Conservation (phyloP, 352 stramenopile genomes). For the Phytopythium vexans region DNA sequence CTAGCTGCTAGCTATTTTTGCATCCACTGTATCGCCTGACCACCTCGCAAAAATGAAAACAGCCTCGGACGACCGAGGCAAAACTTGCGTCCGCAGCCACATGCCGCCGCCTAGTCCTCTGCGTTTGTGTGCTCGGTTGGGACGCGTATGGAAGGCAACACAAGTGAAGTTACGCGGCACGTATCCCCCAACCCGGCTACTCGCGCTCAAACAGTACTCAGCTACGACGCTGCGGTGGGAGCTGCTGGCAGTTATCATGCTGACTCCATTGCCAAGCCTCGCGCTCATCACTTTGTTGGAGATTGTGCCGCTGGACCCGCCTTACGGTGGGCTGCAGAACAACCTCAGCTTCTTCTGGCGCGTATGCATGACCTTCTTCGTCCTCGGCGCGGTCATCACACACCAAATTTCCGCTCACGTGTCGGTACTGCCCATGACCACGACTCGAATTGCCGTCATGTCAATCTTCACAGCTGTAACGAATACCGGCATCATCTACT, state of each 20-base stretch:
- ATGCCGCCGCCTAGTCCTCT: too few species aligned
- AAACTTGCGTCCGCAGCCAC: too few species aligned
- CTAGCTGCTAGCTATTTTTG: too few species aligned
- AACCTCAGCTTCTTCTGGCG: conserved; percentile 2
- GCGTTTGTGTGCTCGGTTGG: not conserved
- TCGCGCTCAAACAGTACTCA: not conserved
- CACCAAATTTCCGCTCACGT: not conserved
- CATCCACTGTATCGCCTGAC: too few species aligned
- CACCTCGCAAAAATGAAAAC: too few species aligned
- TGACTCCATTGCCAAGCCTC: not conserved
- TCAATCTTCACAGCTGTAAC: not conserved
- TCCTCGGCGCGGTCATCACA: not conserved
- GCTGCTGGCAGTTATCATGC: not conserved
- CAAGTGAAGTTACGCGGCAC: not conserved
- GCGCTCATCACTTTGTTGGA: not conserved
- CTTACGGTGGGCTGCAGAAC: not conserved
- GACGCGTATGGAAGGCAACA: not conserved
- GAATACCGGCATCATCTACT: not conserved
- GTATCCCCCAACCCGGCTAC: not conserved
- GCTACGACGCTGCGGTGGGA: not conserved
- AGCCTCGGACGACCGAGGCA: too few species aligned
- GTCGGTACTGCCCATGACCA: not conserved
- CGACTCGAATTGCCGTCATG: not conserved
- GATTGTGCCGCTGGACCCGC: not conserved
- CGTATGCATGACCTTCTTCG: not conserved